A percentile compares a stretch with the other conserved stretches of the same genome.
Evolutionary conservation across 768 basidiomycete genomes (phyloP).

Genomic region (Cystobasidiopsis lactophilus): DNA sequence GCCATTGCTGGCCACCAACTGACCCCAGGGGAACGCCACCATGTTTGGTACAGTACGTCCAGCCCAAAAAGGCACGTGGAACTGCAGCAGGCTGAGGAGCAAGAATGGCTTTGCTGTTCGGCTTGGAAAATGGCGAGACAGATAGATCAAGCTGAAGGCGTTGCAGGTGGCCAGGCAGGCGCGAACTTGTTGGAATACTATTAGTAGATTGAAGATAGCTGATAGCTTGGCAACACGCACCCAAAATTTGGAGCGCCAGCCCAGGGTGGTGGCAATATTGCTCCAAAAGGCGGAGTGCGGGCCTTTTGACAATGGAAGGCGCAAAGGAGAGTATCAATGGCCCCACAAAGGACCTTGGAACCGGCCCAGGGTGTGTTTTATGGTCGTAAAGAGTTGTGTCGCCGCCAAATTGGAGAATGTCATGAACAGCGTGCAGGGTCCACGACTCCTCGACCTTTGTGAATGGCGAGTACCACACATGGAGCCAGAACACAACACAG

Average conservation of each 20-base stretch:
- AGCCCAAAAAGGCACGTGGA: constrained; percentile 85
- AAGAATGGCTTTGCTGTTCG: constrained; percentile 38
- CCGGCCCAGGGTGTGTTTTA: constrained; percentile 60
- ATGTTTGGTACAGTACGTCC: constrained; percentile 85
- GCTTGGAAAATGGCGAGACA: constrained; percentile 50
- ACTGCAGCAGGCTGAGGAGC: constrained; percentile 56
- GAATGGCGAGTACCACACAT: constrained; percentile 61
- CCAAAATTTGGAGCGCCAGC: background rate
- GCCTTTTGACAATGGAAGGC: no score
- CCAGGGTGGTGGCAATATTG: background rate
- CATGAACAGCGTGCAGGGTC: constrained; percentile 76
- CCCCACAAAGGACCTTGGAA: constrained; percentile 71
- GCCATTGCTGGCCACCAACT: constrained; percentile 6
- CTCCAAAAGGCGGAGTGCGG: constrained; percentile 13
- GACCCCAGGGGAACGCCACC: constrained; percentile 63
- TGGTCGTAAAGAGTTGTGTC: constrained; percentile 55
- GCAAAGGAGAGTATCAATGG: constrained; percentile 47
- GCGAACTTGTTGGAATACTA: no score
- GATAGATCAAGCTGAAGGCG: constrained; percentile 37
- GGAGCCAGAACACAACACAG: constrained; percentile 21
- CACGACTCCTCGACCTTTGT: constrained; percentile 97
- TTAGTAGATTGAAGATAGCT: background rate
- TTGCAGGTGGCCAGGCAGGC: constrained; percentile 47
- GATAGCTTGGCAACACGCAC: background rate
- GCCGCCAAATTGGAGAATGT: constrained; percentile 54